phyloP scores from a whole-genome alignment of 1,139 yeast genomes.

The Hanseniaspora gamundiae region DNA sequence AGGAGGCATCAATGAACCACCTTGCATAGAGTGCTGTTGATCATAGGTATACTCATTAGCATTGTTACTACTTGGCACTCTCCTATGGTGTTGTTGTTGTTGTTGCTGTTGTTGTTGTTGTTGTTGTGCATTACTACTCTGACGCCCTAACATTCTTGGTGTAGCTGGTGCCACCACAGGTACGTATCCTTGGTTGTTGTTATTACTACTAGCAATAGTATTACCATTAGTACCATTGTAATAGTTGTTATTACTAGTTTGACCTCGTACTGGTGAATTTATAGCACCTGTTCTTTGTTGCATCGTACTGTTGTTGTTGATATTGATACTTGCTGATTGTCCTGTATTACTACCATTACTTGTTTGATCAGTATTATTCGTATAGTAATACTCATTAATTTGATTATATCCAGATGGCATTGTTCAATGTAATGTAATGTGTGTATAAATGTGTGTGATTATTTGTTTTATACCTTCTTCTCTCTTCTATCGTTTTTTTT shows the following conservation, averaged over 20 bases:
- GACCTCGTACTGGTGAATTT: background rate
- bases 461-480: too few species aligned
- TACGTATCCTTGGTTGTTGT: slow-evolving; percentile 9
- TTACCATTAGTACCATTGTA: background rate
- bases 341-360: too few species aligned
- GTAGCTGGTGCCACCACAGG: slow-evolving; percentile 50
- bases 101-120: slow-evolving; percentile 2
- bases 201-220: background rate
- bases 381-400: too few species aligned
- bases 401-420: too few species aligned
- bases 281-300: background rate
- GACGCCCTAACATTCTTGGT: slow-evolving; percentile 62
- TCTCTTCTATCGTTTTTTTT: too few species aligned
- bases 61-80: slow-evolving; percentile 8
- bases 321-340: too few species aligned
- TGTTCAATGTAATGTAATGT: background rate
- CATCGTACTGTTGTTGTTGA: background rate
- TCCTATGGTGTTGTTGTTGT: background rate
- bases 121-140: slow-evolving; percentile 26
- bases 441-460: background rate
- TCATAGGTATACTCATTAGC: slow-evolving; percentile 9
- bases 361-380: too few species aligned
- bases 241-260: background rate
- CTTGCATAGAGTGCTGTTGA: slow-evolving; percentile 8
- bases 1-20: slow-evolving; percentile 11